Conservation (phyloP, 139 green algal species). For the Picochlorum sp. region DNA sequence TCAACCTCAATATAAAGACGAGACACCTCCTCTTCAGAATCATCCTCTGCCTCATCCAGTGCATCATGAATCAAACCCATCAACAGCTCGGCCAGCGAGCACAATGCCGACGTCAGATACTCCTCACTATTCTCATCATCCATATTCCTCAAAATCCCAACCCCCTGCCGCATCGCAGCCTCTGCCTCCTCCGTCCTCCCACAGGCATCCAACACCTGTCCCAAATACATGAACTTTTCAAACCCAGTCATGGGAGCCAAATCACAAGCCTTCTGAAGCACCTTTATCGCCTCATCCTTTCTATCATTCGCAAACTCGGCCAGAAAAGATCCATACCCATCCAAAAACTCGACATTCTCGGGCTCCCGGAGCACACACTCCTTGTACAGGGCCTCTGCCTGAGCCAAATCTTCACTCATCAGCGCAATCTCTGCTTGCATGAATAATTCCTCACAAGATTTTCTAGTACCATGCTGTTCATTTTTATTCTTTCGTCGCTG, state of each 20-base stretch:
- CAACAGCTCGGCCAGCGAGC: constrained; percentile 55
- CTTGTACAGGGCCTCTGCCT: constrained; percentile 9
- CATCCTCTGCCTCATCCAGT: constrained; percentile 12
- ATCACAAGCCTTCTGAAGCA: constrained; percentile 43
- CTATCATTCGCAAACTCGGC: constrained; percentile 43
- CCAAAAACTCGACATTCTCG: constrained; percentile 48
- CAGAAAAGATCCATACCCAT: constrained; percentile 54
- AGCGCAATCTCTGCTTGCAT: constrained; percentile 23
- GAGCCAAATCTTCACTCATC: constrained; percentile 15
- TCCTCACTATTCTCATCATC: neutral
- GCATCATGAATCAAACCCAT: constrained; percentile 25
- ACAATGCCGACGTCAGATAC: constrained; percentile 42
- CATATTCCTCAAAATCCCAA: constrained; percentile 33
- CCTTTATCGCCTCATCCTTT: constrained; percentile 43
- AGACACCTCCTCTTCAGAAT: neutral
- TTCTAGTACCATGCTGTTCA: neutral
- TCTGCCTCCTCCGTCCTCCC: constrained; percentile 16
- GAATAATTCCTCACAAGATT: constrained; percentile 20
- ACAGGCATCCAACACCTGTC: constrained; percentile 45
- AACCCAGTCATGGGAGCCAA: constrained; percentile 55
- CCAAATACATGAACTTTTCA: constrained; percentile 87
- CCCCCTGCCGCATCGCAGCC: constrained; percentile 14
- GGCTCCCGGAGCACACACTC: constrained; percentile 15
- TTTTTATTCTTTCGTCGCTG: too few species aligned
- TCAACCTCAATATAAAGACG: constrained; percentile 24